Evolutionary conservation across 139 green algal species (phyloP).

Genomic region (Edaphochlamys debaryana): DNA sequence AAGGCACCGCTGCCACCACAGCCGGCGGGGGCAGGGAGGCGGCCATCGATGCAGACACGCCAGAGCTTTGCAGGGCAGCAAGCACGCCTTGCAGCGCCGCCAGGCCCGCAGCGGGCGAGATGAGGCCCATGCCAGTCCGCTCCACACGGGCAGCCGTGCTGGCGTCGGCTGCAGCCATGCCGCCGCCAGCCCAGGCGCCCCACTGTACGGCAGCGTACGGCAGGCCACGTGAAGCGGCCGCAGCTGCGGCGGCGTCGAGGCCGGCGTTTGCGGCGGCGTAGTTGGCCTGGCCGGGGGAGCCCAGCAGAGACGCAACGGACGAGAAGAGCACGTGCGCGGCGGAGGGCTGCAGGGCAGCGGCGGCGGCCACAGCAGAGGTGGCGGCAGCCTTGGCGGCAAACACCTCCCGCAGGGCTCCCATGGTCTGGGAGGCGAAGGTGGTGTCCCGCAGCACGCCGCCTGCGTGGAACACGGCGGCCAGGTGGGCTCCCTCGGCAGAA

Average conservation of each 20-base stretch:
- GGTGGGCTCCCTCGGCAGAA: neutral
- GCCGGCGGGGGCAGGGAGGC: neutral
- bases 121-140: conserved; percentile 79
- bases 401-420: conserved; percentile 50
- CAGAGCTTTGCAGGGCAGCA: conserved; percentile 35
- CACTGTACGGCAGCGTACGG: conserved; percentile 80
- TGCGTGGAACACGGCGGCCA: conserved; percentile 63
- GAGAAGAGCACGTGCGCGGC: conserved; percentile 77
- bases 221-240: conserved; percentile 28
- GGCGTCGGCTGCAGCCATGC: conserved; percentile 81
- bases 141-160: conserved; percentile 71
- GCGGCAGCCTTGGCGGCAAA: conserved; percentile 11
- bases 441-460: conserved; percentile 73
- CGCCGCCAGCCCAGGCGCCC: conserved; percentile 87
- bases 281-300: conserved; percentile 85
- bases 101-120: conserved; percentile 54
- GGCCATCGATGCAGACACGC: too few relatives aligned
- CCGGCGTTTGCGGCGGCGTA: conserved; percentile 84
- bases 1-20: conserved; percentile 53
- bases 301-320: conserved; percentile 82
- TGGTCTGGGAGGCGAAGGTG: conserved; percentile 59
- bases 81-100: conserved; percentile 54
- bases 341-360: neutral
- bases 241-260: conserved; percentile 63
- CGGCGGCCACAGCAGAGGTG: neutral